Evolutionary conservation across 2,329 filamentous ascomycete species (phyloP).

Genomic region (Aspergillus hortae): DNA sequence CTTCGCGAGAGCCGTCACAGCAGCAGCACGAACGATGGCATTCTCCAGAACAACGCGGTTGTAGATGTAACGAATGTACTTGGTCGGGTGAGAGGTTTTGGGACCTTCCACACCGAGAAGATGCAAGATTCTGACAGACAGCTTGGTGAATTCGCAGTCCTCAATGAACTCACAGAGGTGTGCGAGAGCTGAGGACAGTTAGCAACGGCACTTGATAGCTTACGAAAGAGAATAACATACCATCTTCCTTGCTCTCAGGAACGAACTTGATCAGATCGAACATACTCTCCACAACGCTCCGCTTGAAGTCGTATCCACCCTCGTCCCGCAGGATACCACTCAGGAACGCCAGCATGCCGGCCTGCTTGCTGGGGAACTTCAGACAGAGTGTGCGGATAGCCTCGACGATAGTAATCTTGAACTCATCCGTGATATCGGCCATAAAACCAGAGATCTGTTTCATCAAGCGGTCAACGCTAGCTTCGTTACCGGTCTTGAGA

Average conservation of each 20-base stretch:
- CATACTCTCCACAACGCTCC: slow-evolving; percentile 96
- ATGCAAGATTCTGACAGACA: slow-evolving; percentile 92
- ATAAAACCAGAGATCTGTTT: slow-evolving; percentile 98
- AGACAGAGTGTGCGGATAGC: slow-evolving; percentile 93
- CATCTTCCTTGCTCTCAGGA: slow-evolving; percentile 73
- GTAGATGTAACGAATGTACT: slow-evolving; percentile 99
- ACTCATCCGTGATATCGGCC: slow-evolving; percentile 98
- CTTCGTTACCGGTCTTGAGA: slow-evolving; percentile 96
- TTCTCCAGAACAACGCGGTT: slow-evolving; percentile 97
- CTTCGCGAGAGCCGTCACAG: slow-evolving; percentile 92
- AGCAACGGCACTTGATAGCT: slow-evolving; percentile 7
- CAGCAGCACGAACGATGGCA: slow-evolving; percentile 88
- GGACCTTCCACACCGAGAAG: slow-evolving; percentile 91
- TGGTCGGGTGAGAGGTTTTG: slow-evolving; percentile 91
- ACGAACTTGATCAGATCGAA: slow-evolving; percentile 99
- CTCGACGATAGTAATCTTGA: slow-evolving; percentile 99
- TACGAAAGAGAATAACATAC: slow-evolving; percentile 26
- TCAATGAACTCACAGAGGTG: slow-evolving; percentile 99
- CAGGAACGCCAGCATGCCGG: slow-evolving; percentile 94
- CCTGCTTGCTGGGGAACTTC: slow-evolving; percentile 98
- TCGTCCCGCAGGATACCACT: slow-evolving; percentile 96
- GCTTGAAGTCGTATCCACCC: slow-evolving; percentile 97
- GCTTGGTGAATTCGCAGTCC: slow-evolving; percentile 98
- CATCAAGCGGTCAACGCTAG: slow-evolving; percentile 94
- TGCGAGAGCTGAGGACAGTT: slow-evolving; percentile 62